phyloP scores from a whole-genome alignment of 148 eudicot species.

The Fagopyrum homotropicum region DNA sequence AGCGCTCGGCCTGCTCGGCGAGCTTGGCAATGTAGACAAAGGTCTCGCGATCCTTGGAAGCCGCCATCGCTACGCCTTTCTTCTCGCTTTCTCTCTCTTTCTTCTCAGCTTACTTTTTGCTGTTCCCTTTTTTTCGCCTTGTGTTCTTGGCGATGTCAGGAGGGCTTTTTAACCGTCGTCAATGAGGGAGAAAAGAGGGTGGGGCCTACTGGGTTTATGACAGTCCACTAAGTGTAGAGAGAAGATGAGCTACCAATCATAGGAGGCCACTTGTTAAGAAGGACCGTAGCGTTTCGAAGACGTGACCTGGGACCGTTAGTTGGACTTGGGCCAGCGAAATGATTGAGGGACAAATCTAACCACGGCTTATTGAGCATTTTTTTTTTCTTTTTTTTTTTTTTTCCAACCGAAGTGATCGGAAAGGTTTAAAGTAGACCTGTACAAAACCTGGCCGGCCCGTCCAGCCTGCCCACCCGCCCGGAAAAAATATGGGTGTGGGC shows the following conservation, averaged over 20 bases:
- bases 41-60: conserved; percentile 26
- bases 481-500: too few species aligned
- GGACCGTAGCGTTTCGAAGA: conserved; percentile 3
- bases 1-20: conserved; percentile 21
- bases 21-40: conserved; percentile 18
- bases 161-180: not conserved
- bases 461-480: too few species aligned
- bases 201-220: conserved; percentile 6
- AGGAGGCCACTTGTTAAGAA: not conserved
- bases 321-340: not conserved
- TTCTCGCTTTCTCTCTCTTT: not conserved
- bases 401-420: too few species aligned
- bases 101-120: not conserved
- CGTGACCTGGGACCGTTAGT: conserved; percentile 6
- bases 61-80: conserved; percentile 25
- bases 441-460: too few species aligned
- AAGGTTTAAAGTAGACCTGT: too few species aligned
- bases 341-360: too few species aligned
- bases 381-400: too few species aligned
- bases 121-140: not conserved
- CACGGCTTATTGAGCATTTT: too few species aligned
- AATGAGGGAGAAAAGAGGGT: not conserved
- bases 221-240: conserved; percentile 1
- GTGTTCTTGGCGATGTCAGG: not conserved
- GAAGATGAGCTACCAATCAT: not conserved